Evolutionary conservation across 768 basidiomycete species (phyloP), one percentile per base, ranked within the genome.

Genomic region (Peribolospora baueri): DNA sequence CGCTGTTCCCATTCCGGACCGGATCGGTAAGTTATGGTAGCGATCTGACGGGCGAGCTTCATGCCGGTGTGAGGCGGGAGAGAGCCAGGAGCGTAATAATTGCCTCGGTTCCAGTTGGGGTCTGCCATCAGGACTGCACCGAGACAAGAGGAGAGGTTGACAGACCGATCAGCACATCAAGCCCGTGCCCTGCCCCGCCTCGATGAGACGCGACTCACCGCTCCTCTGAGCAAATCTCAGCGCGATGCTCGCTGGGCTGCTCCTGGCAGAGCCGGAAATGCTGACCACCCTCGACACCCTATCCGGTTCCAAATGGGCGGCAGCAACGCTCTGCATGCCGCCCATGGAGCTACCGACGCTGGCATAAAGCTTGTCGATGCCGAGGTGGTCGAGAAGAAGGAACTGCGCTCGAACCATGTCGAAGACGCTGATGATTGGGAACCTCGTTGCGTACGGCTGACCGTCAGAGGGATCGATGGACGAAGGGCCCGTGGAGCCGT

Each of bases 1-100:
- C 93, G 82, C 60, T 81, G 75, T 68, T 98, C 93, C 93, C 93
- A 98, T 68, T 98, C 93, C 5, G 93, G 93, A 1, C 93, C 93
- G 9, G 93, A 97, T 43, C 93, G 81, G 67, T 98, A 98, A 0
- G 93, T 97, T 64, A 98, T 93, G 3, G 93, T 98, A 8, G 93
- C 93, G 60, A 98, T 97, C 70, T 98, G 93, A 60, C 93, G 76
- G 38, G 93, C 93, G 14, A 98, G 76, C 66, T 98, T 98, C 88
- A 98, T 95, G 39, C 93, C 93, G 1, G 80, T 84, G 65, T 98
- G 93, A 0, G 93, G 93, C 2, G 93, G 93, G n/a, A 90, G 66
- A 6, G 75, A 73, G 57, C 91, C 85, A 25, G 25, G 25, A 25
- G 25, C 25, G 65, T 98, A 98, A 66, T 98, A 98, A 68, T 91